phyloP scores from a whole-genome alignment of 192 early-diverging fungal genomes.

The Thoreauomyces humboldtii region DNA sequence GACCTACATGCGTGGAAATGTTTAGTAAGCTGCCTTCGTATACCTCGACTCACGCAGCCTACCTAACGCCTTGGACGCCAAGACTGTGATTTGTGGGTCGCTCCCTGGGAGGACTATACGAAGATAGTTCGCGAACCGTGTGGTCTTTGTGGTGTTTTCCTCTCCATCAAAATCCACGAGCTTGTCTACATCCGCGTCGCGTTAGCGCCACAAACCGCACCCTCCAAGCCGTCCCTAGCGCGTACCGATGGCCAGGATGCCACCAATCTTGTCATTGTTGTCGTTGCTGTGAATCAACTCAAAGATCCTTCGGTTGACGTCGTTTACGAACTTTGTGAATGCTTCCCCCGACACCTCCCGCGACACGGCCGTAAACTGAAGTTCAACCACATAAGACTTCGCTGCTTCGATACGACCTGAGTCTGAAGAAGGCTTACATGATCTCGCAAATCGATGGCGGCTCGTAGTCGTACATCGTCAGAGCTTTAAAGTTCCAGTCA shows the following conservation, averaged over 20 bases:
- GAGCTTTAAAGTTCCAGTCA: constrained; percentile 37
- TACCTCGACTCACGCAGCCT: too few relatives aligned
- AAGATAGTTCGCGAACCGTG: constrained; percentile 79
- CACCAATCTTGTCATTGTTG: constrained; percentile 74
- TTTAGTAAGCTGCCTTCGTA: too few relatives aligned
- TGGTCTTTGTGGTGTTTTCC: constrained; percentile 74
- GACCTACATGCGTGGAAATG: constrained; percentile 42
- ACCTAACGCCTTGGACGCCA: constrained; percentile 74
- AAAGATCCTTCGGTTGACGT: constrained; percentile 78
- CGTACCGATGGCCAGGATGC: constrained; percentile 77
- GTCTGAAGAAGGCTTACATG: constrained; percentile 43
- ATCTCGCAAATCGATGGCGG: constrained; percentile 62
- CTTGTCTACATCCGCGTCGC: too few relatives aligned
- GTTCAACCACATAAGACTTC: not conserved
- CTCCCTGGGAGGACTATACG: constrained; percentile 70
- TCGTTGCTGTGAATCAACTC: constrained; percentile 74
- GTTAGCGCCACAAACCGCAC: not conserved
- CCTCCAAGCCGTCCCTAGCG: too few relatives aligned
- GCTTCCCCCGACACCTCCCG: constrained; percentile 72
- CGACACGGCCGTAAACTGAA: constrained; percentile 50
- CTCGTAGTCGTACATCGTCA: constrained; percentile 57
- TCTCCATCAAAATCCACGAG: constrained; percentile 79
- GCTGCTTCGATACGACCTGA: not conserved
- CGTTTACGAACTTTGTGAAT: constrained; percentile 71
- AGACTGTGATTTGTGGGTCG: constrained; percentile 69